Conservation (phyloP, 116 monocot genomes). For the Phalaenopsis hybrid region DNA sequence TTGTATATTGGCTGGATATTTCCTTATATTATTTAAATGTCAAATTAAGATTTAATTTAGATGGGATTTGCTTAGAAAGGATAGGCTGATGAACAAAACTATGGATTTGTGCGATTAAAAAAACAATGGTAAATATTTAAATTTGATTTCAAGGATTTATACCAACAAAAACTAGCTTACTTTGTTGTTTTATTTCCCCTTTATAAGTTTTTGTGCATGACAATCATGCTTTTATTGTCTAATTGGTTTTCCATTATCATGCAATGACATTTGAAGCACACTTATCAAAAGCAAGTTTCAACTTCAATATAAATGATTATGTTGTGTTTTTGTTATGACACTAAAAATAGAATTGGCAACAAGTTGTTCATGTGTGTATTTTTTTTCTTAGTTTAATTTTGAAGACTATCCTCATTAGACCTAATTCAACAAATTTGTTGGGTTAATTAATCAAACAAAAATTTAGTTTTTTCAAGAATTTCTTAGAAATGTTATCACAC, state of each 20-base stretch:
- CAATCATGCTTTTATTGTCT: neutral
- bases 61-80: neutral
- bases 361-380: neutral
- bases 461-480: neutral
- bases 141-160: neutral
- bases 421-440: neutral
- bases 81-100: neutral
- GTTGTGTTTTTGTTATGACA: neutral
- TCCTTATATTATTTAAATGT: neutral
- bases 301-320: neutral
- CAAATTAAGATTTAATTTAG: neutral
- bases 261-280: neutral
- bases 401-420: neutral
- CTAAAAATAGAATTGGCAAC: neutral
- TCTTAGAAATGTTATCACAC: neutral
- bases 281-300: neutral
- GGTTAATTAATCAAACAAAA: neutral
- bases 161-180: neutral
- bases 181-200: neutral
- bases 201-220: neutral
- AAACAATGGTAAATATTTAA: neutral
- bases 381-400: neutral
- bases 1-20: neutral
- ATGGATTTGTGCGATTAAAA: neutral
- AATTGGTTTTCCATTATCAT: neutral